These are phyloP conservation scores for Rosa lucieae DNA, from an alignment of 306 rosid species.

Conservation along the genomic window DNA sequence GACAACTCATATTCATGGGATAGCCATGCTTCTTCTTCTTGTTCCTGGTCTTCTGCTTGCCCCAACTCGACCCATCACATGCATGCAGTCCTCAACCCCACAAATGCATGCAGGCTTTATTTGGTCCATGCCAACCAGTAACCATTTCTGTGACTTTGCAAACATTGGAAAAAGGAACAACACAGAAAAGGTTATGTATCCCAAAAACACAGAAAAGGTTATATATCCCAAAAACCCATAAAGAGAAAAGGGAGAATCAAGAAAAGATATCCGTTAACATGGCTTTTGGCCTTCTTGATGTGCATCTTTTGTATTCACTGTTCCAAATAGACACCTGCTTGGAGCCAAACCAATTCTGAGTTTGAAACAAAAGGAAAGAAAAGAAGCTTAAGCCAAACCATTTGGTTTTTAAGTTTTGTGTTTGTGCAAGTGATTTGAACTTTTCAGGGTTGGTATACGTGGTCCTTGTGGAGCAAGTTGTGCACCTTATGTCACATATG, in stretches of 20 bases:
- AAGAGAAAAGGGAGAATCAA: neutral
- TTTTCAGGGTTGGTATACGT: neutral
- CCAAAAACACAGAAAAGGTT: neutral
- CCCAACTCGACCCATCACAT: constrained; percentile 35
- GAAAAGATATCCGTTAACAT: no score
- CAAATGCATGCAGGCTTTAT: constrained; percentile 5
- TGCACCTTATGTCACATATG: neutral
- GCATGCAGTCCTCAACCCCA: constrained; percentile 32
- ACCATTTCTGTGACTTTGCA: constrained; percentile 10
- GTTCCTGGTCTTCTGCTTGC: constrained; percentile 12
- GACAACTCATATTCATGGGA: constrained; percentile 55
- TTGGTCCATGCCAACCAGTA: constrained; percentile 20
- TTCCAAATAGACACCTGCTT: constrained; percentile 3
- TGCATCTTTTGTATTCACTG: neutral
- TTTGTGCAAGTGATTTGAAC: neutral
- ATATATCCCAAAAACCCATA: neutral
- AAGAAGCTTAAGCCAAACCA: neutral
- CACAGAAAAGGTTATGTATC: neutral
- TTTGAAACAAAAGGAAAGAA: neutral
- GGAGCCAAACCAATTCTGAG: neutral
- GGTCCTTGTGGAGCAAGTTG: neutral
- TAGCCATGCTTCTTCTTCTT: constrained; percentile 13
- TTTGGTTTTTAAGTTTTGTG: neutral
- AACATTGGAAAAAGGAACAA: constrained; percentile 7
- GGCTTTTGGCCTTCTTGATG: neutral